Evolutionary conservation across 495 filamentous ascomycete genomes (phyloP).

Genomic region (Penicillium goetzii): DNA sequence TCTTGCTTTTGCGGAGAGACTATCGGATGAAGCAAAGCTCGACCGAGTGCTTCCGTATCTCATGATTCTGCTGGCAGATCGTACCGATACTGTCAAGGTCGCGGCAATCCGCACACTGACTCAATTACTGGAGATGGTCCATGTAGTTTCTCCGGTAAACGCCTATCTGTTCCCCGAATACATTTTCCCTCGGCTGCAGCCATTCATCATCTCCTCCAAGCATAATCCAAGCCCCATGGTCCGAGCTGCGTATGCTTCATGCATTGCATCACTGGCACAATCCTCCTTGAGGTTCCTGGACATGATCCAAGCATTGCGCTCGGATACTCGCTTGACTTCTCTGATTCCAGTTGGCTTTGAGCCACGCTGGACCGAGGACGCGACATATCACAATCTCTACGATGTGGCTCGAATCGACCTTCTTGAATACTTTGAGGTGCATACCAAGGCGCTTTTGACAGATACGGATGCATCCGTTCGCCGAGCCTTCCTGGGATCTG

Average conservation of each 20-base stretch:
- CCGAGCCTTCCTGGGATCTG: slow-evolving; percentile 90
- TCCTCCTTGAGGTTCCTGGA: slow-evolving; percentile 84
- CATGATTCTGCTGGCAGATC: slow-evolving; percentile 78
- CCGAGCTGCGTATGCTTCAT: slow-evolving; percentile 88
- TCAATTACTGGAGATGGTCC: slow-evolving; percentile 84
- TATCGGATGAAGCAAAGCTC: slow-evolving; percentile 95
- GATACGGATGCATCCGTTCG: slow-evolving; percentile 87
- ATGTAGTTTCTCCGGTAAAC: slow-evolving; percentile 89
- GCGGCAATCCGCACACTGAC: slow-evolving; percentile 83
- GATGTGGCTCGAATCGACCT: slow-evolving; percentile 81
- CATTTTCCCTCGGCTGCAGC: slow-evolving; percentile 80
- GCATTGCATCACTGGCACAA: slow-evolving; percentile 88
- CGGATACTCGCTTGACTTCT: slow-evolving; percentile 79
- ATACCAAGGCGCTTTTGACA: slow-evolving; percentile 87
- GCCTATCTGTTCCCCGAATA: slow-evolving; percentile 96
- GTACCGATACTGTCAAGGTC: slow-evolving; percentile 78
- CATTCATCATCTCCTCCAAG: slow-evolving; percentile 62
- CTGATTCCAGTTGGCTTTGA: slow-evolving; percentile 70
- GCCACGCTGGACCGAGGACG: slow-evolving; percentile 67
- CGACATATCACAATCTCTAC: slow-evolving; percentile 77
- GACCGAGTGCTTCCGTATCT: slow-evolving; percentile 93
- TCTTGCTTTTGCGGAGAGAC: slow-evolving; percentile 85
- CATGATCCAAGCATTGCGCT: slow-evolving; percentile 83
- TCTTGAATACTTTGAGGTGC: slow-evolving; percentile 75
- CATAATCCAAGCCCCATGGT: slow-evolving; percentile 68